Base-by-base conservation (phyloP, 305 asterid species). In the Fraxinus velutina region DNA sequence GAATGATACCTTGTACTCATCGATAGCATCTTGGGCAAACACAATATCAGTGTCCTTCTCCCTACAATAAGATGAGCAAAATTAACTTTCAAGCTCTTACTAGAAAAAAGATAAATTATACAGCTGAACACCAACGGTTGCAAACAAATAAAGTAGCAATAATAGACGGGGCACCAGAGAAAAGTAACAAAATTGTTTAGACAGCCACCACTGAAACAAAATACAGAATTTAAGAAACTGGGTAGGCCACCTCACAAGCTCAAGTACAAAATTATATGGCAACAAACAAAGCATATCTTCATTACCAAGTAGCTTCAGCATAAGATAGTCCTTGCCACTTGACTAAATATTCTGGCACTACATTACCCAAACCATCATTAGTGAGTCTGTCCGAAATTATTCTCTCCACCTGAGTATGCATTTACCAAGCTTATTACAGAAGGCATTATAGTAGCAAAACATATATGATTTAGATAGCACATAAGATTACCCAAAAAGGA, bases 241-340 rank as follows among this genome's bases (percentile, higher is more conserved):
- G 60, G 55, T 79, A 55, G 72, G 72, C 74, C 82, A 79, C 13
- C 27, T 71, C 44, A 64, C 77, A 66, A 78, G 86, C 78, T 68
- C 79, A 84, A 82, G 50, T 39, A 85, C 30, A 83, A 78, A 80
- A 82, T 71, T 66, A 87, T 55, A 86, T n/a, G 30, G 15, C 52
- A 62, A 15, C 19, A 75, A 2, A 34, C 36, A 33, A 62, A 79
- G 29, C 57, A 76, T 19, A 80, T 32, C 57, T 2, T 30, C 39
- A 78, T 83, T 92, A 97, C 99, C 99, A 97, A 29, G 99, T 97
- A 86, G 94, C 99, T 91, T 97, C 99, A 74, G 99, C 99, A 87
- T 97, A 97, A 78, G 99, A 97, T 29, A 97, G 94, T 66, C 99
- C 99, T 88, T 86, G 91, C 99, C 99, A 97, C 91, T 97, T 97